Evolutionary conservation across 1,139 yeast species (phyloP).

Genomic region (Geotrichum citri-aurantii): DNA sequence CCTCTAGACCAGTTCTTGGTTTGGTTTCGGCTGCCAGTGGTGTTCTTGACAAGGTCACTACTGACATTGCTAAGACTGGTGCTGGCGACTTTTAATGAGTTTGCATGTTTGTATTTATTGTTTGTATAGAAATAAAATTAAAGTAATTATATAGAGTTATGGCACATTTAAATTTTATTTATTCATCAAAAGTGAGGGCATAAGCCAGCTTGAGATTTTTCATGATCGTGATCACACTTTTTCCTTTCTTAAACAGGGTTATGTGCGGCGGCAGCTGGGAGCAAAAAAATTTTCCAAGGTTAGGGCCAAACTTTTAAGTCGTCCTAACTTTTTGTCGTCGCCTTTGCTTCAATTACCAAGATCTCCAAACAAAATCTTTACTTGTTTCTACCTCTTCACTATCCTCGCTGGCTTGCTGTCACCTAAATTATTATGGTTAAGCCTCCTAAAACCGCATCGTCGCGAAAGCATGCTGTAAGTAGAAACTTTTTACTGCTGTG

Average conservation of each 20-base stretch:
- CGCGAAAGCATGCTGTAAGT: constrained; percentile 20
- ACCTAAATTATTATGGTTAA: constrained; percentile 11
- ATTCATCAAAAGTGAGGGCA: neutral
- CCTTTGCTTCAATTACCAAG: neutral
- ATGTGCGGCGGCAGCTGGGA: constrained; percentile 9
- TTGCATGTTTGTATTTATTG: constrained; percentile 4
- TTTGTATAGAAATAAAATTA: constrained; percentile 1
- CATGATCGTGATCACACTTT: neutral
- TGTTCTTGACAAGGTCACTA: constrained; percentile 52
- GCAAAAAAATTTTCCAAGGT: constrained; percentile 8
- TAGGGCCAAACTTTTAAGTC: constrained; percentile 7
- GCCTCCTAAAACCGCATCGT: constrained; percentile 18
- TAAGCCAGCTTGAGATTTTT: neutral
- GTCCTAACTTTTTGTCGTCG: neutral
- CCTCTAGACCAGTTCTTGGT: constrained; percentile 94
- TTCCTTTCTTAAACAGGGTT: neutral
- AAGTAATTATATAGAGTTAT: constrained; percentile 2
- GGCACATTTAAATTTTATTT: neutral
- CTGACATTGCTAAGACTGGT: constrained; percentile 7
- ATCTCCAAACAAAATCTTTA: neutral
- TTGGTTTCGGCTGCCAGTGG: constrained; percentile 91
- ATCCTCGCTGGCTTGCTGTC: neutral
- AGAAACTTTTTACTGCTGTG: neutral
- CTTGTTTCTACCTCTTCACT: neutral
- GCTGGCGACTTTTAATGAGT: constrained; percentile 10